Percentiles rank a stretch among this genome's conserved stretches.
Conservation (phyloP, 371 early-diverging fungal genomes). For the Capillidium heterosporum region DNA sequence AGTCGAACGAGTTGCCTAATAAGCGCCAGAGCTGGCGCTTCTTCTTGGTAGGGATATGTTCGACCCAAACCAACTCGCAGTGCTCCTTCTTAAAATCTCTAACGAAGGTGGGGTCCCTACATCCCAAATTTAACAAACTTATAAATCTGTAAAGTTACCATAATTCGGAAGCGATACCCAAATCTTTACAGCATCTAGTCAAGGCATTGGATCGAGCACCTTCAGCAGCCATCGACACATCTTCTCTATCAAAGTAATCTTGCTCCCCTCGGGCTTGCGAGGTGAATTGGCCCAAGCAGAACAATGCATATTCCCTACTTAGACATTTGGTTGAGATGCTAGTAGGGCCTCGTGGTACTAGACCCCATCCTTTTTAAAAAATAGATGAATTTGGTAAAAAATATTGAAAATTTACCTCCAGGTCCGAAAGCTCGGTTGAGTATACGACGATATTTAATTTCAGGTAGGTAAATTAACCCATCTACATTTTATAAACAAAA, state of each 20-base stretch:
- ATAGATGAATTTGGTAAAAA: neutral
- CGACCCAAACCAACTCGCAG: conserved; percentile 57
- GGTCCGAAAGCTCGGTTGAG: conserved; percentile 91
- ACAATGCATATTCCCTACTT: conserved; percentile 81
- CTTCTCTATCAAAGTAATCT: conserved; percentile 57
- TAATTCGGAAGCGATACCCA: conserved; percentile 82
- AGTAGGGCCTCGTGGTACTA: conserved; percentile 84
- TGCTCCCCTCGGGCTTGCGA: conserved; percentile 93
- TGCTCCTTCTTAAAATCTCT: conserved; percentile 62
- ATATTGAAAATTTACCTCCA: conserved; percentile 39
- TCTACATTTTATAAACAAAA: conserved; percentile 23
- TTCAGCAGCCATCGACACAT: conserved; percentile 75
- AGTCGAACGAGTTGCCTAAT: conserved; percentile 27
- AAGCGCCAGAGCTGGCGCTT: conserved; percentile 72
- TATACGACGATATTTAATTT: conserved; percentile 90
- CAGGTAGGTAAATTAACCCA: conserved; percentile 83
- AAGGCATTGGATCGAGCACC: conserved; percentile 88
- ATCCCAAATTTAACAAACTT: neutral
- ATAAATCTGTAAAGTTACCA: conserved; percentile 30
- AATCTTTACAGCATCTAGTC: conserved; percentile 93
- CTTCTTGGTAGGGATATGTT: conserved; percentile 43
- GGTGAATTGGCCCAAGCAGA: conserved; percentile 71
- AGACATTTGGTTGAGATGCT: conserved; percentile 55
- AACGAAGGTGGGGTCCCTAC: conserved; percentile 64
- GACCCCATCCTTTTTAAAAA: conserved; percentile 42